Percentiles rank a stretch among this genome's conserved stretches.
Conservation (phyloP, 768 basidiomycete species). For the Boletus rubroflammeus region DNA sequence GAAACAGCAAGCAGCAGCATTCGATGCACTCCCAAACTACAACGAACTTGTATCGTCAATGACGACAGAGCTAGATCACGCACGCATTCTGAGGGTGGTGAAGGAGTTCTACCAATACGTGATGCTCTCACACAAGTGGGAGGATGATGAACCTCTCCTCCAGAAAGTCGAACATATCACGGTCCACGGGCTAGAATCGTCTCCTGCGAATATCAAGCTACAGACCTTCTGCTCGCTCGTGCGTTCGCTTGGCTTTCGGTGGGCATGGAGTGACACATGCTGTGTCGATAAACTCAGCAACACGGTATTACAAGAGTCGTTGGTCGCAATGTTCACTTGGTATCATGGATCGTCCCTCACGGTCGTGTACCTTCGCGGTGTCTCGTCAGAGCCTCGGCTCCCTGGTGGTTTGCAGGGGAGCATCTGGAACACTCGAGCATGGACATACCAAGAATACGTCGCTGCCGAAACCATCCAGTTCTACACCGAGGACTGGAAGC, state of each 20-base stretch:
- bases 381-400: neutral
- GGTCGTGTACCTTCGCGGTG: slow-evolving; percentile 1
- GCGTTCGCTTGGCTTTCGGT: neutral
- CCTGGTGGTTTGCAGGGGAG: neutral
- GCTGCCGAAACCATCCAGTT: slow-evolving; percentile 1
- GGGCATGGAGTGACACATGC: slow-evolving; percentile 12
- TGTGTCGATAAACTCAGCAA: neutral
- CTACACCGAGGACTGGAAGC: slow-evolving; percentile 13
- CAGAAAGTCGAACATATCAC: neutral
- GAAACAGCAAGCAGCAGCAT: neutral
- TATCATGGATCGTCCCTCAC: slow-evolving; percentile 2
- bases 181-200: neutral
- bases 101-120: neutral
- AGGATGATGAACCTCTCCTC: neutral
- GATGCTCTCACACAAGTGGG: neutral
- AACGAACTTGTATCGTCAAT: neutral
- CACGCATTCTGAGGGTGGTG: neutral
- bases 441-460: slow-evolving; percentile 12
- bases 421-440: slow-evolving; percentile 6
- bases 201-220: neutral
- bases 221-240: neutral
- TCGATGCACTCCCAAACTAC: neutral
- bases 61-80: neutral
- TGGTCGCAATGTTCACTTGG: slow-evolving; percentile 13
- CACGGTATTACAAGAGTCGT: neutral